Percentiles rank a stretch among this genome's conserved stretches.
Evolutionary conservation across 176 grass and related monocot species (phyloP).

Genomic region (Oryza punctata): DNA sequence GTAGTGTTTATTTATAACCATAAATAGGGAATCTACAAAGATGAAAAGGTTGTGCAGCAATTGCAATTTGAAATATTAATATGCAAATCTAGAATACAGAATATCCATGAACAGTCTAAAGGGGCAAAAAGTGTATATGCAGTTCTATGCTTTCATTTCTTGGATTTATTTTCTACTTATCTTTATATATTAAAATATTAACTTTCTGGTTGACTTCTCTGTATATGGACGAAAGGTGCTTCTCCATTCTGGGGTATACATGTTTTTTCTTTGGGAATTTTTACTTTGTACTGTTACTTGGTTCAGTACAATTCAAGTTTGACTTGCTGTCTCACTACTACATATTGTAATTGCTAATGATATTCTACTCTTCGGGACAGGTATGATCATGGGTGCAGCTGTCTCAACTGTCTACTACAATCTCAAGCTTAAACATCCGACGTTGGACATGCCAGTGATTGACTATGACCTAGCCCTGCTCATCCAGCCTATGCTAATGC

Average conservation of each 20-base stretch:
- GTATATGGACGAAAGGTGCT: neutral
- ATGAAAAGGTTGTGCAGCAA: neutral
- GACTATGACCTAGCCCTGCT: conserved; percentile 88
- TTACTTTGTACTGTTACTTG: conserved; percentile 8
- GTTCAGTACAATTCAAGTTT: neutral
- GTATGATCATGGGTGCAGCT: conserved; percentile 88
- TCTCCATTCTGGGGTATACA: neutral
- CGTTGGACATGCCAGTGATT: conserved; percentile 80
- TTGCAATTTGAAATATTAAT: neutral
- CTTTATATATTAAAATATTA: neutral
- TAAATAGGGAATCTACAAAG: conserved; percentile 13
- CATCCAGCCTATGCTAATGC: conserved; percentile 95
- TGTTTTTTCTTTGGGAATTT: neutral
- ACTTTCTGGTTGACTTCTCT: neutral
- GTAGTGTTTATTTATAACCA: conserved; percentile 6
- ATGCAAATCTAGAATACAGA: neutral
- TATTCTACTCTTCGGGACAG: conserved; percentile 40
- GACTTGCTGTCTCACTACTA: neutral
- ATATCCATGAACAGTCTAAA: neutral
- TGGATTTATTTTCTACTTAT: neutral
- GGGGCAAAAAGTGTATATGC: neutral
- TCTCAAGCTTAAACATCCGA: conserved; percentile 83
- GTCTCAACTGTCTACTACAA: conserved; percentile 88
- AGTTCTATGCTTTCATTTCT: neutral
- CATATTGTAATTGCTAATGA: neutral